These are phyloP conservation scores for Scalesia atractyloides DNA, from an alignment of 129 eudicot species.

Conservation along the genomic window DNA sequence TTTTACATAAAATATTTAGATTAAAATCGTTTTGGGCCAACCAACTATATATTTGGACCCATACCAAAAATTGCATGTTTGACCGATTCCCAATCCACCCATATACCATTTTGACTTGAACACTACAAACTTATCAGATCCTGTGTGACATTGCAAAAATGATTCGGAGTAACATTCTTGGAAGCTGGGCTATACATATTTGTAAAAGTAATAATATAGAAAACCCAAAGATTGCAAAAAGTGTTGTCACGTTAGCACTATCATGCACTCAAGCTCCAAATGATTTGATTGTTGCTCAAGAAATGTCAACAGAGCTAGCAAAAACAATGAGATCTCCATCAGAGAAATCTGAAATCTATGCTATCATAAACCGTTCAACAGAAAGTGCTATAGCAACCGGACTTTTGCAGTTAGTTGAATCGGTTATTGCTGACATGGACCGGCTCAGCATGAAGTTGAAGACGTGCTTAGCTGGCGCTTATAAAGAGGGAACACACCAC, in stretches of 20 bases:
- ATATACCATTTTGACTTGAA: conserved; percentile 1
- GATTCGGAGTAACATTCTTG: conserved; percentile 50
- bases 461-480: conserved; percentile 36
- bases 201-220: conserved; percentile 49
- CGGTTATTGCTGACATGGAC: conserved; percentile 59
- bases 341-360: conserved; percentile 49
- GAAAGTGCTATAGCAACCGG: conserved; percentile 48
- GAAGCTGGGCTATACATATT: conserved; percentile 46
- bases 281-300: conserved; percentile 59
- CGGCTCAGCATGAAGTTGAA: conserved; percentile 62
- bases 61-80: neutral
- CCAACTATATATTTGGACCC: neutral
- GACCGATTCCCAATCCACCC: neutral
- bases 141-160: conserved; percentile 65
- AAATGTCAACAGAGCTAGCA: conserved; percentile 51
- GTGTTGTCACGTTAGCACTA: conserved; percentile 48
- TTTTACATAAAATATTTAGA: neutral
- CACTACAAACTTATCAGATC: conserved; percentile 44
- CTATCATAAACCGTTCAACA: conserved; percentile 59
- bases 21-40: neutral
- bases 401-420: conserved; percentile 55
- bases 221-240: conserved; percentile 60
- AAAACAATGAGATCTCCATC: conserved; percentile 47
- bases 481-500: conserved; percentile 39
- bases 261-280: conserved; percentile 50